Evolutionary conservation across 176 grass and related monocot species (phyloP).

Genomic region (Tuctoria greenei): DNA sequence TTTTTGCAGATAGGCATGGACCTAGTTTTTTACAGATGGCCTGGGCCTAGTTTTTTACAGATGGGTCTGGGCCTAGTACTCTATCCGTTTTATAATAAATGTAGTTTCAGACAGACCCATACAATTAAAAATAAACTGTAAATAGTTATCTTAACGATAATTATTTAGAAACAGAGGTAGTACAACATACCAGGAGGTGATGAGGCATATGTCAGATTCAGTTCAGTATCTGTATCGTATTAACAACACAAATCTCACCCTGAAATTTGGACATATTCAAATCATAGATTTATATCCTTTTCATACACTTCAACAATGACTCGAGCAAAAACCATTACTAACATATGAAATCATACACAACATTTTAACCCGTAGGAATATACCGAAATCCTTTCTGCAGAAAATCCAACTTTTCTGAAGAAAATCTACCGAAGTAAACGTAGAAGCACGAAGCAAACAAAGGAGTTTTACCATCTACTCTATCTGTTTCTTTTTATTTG

Average conservation of each 20-base stretch:
- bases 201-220: background rate
- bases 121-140: too few species aligned
- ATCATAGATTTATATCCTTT: background rate
- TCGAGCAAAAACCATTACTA: background rate
- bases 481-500: too few species aligned
- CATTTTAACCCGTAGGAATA: background rate
- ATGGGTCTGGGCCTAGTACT: too few species aligned
- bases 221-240: background rate
- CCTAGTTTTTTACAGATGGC: too few species aligned
- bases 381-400: slow-evolving; percentile 18
- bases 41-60: too few species aligned
- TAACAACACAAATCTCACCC: background rate
- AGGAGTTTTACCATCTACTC: background rate
- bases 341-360: background rate
- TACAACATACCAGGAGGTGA: slow-evolving; percentile 46
- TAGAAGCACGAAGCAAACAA: background rate
- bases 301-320: background rate
- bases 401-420: slow-evolving; percentile 17
- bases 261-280: background rate
- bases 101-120: too few species aligned
- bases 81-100: too few species aligned
- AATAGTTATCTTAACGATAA: too few species aligned
- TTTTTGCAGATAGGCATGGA: too few species aligned
- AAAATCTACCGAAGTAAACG: slow-evolving; percentile 38
- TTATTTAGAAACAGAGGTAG: too few species aligned